phyloP scores from a whole-genome alignment of 192 early-diverging fungal genomes.

The Spizellomyces punctatus region DNA sequence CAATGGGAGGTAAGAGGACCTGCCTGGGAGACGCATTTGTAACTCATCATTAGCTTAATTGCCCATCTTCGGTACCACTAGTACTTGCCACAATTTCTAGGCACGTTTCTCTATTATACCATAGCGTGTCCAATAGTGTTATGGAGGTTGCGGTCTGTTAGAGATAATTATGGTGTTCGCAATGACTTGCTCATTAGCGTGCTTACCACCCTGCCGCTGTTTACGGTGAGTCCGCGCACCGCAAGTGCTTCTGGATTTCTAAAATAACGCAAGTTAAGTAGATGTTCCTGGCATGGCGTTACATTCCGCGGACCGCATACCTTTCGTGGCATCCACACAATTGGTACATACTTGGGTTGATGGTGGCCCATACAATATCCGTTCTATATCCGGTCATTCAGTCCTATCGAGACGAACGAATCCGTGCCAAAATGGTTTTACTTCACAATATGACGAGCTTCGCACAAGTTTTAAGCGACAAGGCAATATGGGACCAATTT shows the following conservation, averaged over 20 bases:
- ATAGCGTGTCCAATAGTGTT: constrained; percentile 18
- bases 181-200: constrained; percentile 16
- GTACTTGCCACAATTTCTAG: not conserved
- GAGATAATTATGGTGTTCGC: constrained; percentile 24
- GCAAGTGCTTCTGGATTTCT: not conserved
- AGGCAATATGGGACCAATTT: constrained; percentile 23
- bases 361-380: constrained; percentile 13
- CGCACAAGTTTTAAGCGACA: constrained; percentile 20
- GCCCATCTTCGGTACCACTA: not conserved
- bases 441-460: constrained; percentile 31
- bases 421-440: constrained; percentile 5
- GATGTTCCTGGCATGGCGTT: constrained; percentile 11
- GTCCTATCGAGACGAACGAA: constrained; percentile 5
- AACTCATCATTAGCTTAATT: not conserved
- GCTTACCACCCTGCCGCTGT: not conserved
- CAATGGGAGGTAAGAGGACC: constrained; percentile 19
- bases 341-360: constrained; percentile 10
- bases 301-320: not conserved
- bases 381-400: constrained; percentile 10
- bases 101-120: not conserved
- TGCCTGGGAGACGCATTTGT: not conserved
- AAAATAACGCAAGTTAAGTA: not conserved
- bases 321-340: not conserved
- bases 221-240: constrained; percentile 4
- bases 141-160: constrained; percentile 16